Conservation (phyloP, 345 rosid species). For the Syzygium oleosum region DNA sequence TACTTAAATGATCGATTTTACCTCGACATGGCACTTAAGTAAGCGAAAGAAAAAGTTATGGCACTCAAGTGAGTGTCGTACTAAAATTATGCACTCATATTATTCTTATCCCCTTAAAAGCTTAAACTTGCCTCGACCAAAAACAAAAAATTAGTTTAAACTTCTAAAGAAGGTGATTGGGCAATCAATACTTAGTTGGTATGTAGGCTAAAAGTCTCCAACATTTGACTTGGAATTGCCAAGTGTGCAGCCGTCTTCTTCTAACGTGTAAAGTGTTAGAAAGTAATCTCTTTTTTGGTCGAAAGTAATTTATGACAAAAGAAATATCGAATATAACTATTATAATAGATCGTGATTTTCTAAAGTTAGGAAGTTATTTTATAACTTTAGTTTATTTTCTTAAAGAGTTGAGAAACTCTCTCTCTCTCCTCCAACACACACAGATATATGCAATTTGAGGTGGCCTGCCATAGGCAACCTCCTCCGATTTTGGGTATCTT, state of each 20-base stretch:
- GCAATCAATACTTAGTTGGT: neutral
- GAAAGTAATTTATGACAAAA: neutral
- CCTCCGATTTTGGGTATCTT: neutral
- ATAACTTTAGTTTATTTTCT: no score
- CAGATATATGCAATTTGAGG: neutral
- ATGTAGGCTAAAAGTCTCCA: neutral
- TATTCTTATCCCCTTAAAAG: no score
- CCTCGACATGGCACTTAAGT: no score
- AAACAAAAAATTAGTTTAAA: neutral
- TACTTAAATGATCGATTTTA: no score
- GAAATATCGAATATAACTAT: neutral
- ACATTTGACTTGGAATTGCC: neutral
- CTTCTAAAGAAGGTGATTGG: neutral
- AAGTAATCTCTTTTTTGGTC: neutral
- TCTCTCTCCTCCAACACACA: neutral
- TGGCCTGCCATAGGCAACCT: neutral
- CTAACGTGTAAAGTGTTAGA: neutral
- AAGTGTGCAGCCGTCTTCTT: neutral
- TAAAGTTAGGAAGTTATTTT: no score
- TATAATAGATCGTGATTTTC: no score
- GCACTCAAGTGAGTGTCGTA: no score
- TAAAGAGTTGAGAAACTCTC: neutral
- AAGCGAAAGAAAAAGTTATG: no score
- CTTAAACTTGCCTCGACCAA: no score
- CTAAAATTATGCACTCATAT: no score